These are phyloP conservation scores for Leccinellum luteum DNA, from an alignment of 768 basidiomycete species.

Conservation along the genomic window DNA sequence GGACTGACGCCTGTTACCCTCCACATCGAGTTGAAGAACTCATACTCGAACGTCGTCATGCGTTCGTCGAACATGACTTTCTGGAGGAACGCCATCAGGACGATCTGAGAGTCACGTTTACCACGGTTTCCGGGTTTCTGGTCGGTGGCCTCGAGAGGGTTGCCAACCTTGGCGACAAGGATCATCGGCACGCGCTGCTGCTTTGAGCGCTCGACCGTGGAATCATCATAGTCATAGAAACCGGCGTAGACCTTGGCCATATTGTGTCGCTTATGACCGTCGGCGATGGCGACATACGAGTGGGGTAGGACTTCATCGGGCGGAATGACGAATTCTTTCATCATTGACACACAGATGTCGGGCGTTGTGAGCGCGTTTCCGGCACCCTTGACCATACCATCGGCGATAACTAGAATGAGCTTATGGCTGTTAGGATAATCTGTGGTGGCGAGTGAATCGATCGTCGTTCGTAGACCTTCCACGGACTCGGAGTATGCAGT, in stretches of 20 bases:
- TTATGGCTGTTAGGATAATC: conserved; percentile 99
- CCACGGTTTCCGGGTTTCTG: conserved; percentile 97
- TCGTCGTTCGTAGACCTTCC: conserved; percentile 92
- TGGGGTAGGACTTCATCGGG: conserved; percentile 87
- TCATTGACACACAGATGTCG: conserved; percentile 93
- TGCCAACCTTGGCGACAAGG: conserved; percentile 93
- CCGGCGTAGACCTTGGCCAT: conserved; percentile 99
- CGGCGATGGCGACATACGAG: conserved; percentile 97
- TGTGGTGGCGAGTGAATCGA: conserved; percentile 97
- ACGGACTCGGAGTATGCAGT: conserved; percentile 98
- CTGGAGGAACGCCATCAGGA: conserved; percentile 96
- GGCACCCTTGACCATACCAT: conserved; percentile 97
- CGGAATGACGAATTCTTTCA: conserved; percentile 87
- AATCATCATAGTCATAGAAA: conserved; percentile 92
- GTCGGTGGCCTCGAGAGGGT: conserved; percentile 84
- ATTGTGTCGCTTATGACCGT: conserved; percentile 99
- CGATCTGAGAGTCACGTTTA: conserved; percentile 97
- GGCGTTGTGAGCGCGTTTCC: conserved; percentile 89
- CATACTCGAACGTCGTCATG: conserved; percentile 99
- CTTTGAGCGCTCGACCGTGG: conserved; percentile 85
- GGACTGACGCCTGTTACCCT: conserved; percentile 92
- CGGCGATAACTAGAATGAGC: conserved; percentile 90
- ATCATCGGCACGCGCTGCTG: conserved; percentile 97
- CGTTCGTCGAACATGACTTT: conserved; percentile 99
- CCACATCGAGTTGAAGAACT: conserved; percentile 99